Evolutionary conservation across 2,329 filamentous ascomycete species (phyloP), one percentile per base, ranked within the genome.

Genomic region (Fusarium illudens): DNA sequence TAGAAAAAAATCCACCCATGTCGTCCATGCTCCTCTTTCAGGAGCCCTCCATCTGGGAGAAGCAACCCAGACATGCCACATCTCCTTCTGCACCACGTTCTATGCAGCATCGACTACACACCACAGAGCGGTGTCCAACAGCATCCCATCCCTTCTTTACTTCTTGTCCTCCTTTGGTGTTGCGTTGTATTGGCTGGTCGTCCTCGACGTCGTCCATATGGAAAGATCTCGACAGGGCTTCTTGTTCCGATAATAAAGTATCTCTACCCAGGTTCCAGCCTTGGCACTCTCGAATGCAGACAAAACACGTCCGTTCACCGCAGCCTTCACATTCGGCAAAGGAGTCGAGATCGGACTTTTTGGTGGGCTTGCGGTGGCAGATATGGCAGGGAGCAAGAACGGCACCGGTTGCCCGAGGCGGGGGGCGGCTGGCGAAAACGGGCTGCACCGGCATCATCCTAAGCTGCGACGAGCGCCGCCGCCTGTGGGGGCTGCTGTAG

Each of bases 101-200:
- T 4, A 91, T 84, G 74, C 89, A 92, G 77, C 90, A 92, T 17
- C 84, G 83, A 73, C 89, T 91, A 75, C 90, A 92, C 3, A 92
- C 81, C 69, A 86, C 84, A 32, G 82, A 78, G 9, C 81, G 79
- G 67, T 89, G 86, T 8, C 82, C 83, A 29, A 73, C 75, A 1
- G 75, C 77, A 0, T 75, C 72, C 79, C 81, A 83, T n/a, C 78
- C 78, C 53, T 74, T 71, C 27, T 52, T 60, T 19, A 19, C 33
- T 71, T 66, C 29, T 61, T 68, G 53, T 56, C 49, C 44, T 52
- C 60, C 25, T 12, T 69, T 49, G 34, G 49, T 50, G 42, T 46
- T 68, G 58, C 32, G 49, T 39, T 62, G 54, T 30, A 62, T 54
- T 15, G 17, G 53, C 32, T 50, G 32, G 36, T 80, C 79, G 34